Base-by-base conservation (phyloP, 345 rosid genomes). In the Gossypium mustelinum region DNA sequence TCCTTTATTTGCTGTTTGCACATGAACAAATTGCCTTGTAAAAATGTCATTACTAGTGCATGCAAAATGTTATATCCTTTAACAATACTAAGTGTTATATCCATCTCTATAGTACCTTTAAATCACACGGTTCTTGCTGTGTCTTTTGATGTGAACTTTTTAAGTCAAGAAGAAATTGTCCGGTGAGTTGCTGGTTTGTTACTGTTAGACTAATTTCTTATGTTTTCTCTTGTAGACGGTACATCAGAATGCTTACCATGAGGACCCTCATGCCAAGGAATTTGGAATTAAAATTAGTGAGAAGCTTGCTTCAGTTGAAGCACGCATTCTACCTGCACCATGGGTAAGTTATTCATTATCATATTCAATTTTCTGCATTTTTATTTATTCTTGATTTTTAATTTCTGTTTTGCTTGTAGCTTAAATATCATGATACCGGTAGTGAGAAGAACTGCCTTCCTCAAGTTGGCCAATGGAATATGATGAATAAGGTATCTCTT, bases 381-480 rank as follows among this genome's bases (percentile, higher is more conserved):
- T 72, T 75, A 18, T 44, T 72, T 1, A 50, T 43, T 77, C 44
- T 14, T 12, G 58, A 17, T 43, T 52, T 45, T 52, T 34, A 25
- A 12, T 54, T 4, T 63, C 29, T 67, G 16, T 7, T 50, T 59
- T 77, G 45, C 70, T 75, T 75, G 60, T 89, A 96, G 99, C 95
- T 96, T 22, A 96, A 93, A 79, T 96, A 96, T 80, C 99, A 96
- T 57, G 98, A 93, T 20, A 92, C 97, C 1, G 98, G 98, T 29
- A 85, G 91, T 77, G 95, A 93, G 79, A 90, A 84, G 85, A 87
- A 87, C 75, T 92, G 97, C 79, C 80, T 88, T 54, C 99, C 99
- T 59, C 94, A 93, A 79, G 95, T 93, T 70, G 99, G 99, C 3
- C 97, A 92, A 63, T 96, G 99, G 99, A 96, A 96, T 62, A 96